phyloP scores from a whole-genome alignment of 352 stramenopile species.

The Ophiocytium majus region DNA sequence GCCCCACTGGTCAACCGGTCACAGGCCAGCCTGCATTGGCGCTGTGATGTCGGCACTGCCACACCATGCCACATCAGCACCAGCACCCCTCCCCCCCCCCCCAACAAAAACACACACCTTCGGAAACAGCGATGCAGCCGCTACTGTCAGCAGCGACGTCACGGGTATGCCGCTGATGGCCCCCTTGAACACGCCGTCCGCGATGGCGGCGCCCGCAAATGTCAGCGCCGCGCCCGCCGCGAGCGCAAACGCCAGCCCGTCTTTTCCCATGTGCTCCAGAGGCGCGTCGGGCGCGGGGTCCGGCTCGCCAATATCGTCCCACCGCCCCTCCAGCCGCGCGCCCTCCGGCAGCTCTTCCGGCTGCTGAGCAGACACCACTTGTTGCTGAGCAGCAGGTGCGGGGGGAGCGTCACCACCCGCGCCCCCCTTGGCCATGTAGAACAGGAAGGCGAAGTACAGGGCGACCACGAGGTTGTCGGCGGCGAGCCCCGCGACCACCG shows the following conservation, averaged over 20 bases:
- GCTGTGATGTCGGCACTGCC: no score
- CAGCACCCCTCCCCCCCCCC: no score
- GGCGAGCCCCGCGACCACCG: slow-evolving; percentile 68
- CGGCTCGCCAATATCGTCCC: not conserved
- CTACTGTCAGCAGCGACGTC: slow-evolving; percentile 37
- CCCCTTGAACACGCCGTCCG: slow-evolving; percentile 27
- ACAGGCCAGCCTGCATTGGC: no score
- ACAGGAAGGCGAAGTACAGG: slow-evolving; percentile 73
- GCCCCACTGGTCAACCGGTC: no score
- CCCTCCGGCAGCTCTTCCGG: not conserved
- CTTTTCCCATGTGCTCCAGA: slow-evolving; percentile 29
- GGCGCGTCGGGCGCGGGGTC: no score
- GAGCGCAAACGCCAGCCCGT: slow-evolving; percentile 40
- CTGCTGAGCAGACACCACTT: not conserved
- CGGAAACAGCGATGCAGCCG: slow-evolving; percentile 27
- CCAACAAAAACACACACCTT: no score
- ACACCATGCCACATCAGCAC: no score
- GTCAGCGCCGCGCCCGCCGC: slow-evolving; percentile 29
- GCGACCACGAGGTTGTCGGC: slow-evolving; percentile 75
- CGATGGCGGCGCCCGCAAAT: slow-evolving; percentile 29
- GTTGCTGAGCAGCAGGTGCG: not conserved
- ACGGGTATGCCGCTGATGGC: slow-evolving; percentile 47
- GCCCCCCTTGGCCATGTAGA: slow-evolving; percentile 63
- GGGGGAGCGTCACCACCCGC: not conserved
- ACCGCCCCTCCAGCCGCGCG: not conserved